A percentile compares a stretch with the other conserved stretches of the same genome.
Conservation (phyloP, 176 grass and related monocot species). For the Secale cereale region DNA sequence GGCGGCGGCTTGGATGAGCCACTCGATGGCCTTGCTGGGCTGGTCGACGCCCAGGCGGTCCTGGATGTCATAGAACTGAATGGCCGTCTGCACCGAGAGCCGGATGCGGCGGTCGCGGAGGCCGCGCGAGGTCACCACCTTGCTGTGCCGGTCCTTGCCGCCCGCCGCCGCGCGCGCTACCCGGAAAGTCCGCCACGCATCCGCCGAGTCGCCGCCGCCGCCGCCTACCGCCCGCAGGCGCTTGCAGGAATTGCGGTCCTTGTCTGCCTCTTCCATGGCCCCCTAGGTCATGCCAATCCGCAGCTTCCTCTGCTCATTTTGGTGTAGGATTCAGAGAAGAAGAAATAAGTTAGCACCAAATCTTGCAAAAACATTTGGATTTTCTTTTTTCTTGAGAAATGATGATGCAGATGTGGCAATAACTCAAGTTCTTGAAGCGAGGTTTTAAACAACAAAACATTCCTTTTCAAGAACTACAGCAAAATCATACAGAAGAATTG, state of each 20-base stretch:
- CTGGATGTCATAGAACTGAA: constrained; percentile 93
- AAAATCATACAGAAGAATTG: neutral
- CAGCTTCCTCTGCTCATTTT: constrained; percentile 25
- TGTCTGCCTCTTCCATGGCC: constrained; percentile 33
- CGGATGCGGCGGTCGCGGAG: constrained; percentile 74
- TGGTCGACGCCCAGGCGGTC: constrained; percentile 82
- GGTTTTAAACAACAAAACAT: neutral
- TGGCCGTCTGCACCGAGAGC: constrained; percentile 68
- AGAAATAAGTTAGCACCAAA: neutral
- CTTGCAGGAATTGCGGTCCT: constrained; percentile 42
- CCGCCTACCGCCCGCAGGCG: neutral
- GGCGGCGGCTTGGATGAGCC: constrained; percentile 70
- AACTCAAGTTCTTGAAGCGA: neutral
- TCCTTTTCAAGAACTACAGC: neutral
- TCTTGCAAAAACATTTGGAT: neutral
- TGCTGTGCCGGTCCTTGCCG: constrained; percentile 89
- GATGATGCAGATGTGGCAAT: neutral
- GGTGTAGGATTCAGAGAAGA: constrained; percentile 3
- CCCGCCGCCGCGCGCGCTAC: constrained; percentile 52
- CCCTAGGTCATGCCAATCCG: constrained; percentile 26
- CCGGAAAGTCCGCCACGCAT: constrained; percentile 38
- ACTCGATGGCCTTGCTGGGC: constrained; percentile 86
- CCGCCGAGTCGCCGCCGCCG: neutral
- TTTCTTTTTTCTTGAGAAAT: neutral
- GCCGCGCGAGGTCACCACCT: constrained; percentile 74